Conservation (phyloP, 164 flowering plant species). For the Euptelea pleiosperma region DNA sequence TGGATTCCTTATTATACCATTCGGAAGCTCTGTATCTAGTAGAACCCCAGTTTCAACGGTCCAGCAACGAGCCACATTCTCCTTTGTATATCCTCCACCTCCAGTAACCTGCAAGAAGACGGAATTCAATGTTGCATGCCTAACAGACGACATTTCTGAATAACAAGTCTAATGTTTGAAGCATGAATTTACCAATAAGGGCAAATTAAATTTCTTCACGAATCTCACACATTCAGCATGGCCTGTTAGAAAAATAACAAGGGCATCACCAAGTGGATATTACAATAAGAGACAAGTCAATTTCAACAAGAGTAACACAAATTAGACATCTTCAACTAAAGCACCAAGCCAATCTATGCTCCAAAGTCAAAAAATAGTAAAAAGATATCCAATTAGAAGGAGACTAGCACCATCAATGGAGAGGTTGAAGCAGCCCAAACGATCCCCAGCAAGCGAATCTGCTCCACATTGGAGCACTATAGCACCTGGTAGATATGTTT, state of each 20-base stretch:
- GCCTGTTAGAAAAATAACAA: conserved; percentile 41
- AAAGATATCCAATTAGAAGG: conserved; percentile 35
- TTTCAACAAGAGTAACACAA: neutral
- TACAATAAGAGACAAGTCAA: neutral
- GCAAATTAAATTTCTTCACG: conserved; percentile 91
- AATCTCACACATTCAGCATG: conserved; percentile 95
- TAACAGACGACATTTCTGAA: neutral
- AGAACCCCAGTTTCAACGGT: conserved; percentile 94
- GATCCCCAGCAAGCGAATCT: conserved; percentile 97
- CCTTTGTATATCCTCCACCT: conserved; percentile 99
- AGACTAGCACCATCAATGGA: conserved; percentile 91
- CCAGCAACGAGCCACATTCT: conserved; percentile 99
- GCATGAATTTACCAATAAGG: conserved; percentile 65
- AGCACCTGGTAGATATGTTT: conserved; percentile 81
- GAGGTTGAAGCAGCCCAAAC: conserved; percentile 97
- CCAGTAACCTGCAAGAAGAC: conserved; percentile 76
- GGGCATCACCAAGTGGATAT: conserved; percentile 5
- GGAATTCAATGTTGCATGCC: neutral
- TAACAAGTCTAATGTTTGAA: neutral
- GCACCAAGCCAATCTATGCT: neutral
- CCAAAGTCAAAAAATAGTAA: neutral
- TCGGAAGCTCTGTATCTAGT: conserved; percentile 84
- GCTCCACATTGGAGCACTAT: conserved; percentile 99
- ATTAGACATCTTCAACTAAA: neutral
- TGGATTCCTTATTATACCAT: conserved; percentile 45